Evolutionary conservation across 2,329 filamentous ascomycete genomes (phyloP).

Genomic region (Rhinocladiella similis): DNA sequence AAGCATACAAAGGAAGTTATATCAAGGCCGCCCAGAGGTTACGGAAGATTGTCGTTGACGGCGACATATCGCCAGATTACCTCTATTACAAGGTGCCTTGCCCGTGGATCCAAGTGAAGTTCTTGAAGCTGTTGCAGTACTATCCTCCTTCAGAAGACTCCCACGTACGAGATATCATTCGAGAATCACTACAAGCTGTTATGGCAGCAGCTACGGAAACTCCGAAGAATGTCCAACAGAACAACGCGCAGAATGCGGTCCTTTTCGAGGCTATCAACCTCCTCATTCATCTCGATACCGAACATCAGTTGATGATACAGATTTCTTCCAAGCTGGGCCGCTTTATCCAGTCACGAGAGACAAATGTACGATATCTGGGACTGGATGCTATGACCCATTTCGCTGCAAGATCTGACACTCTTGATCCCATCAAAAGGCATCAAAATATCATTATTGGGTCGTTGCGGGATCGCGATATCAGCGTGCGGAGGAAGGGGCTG

Average conservation of each 20-base stretch:
- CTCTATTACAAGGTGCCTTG: slow-evolving; percentile 99
- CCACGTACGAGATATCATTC: slow-evolving; percentile 86
- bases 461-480: slow-evolving; percentile 92
- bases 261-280: slow-evolving; percentile 98
- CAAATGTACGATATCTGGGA: slow-evolving; percentile 93
- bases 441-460: slow-evolving; percentile 95
- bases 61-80: slow-evolving; percentile 86
- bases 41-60: slow-evolving; percentile 87
- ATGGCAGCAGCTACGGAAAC: slow-evolving; percentile 88
- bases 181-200: slow-evolving; percentile 87
- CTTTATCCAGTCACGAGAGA: slow-evolving; percentile 95
- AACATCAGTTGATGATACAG: slow-evolving; percentile 92
- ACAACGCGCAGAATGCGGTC: slow-evolving; percentile 97
- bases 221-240: slow-evolving; percentile 98
- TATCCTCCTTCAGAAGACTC: slow-evolving; percentile 95
- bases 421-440: slow-evolving; percentile 97
- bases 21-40: slow-evolving; percentile 87
- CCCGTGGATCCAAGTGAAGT: slow-evolving; percentile 96
- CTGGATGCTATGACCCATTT: slow-evolving; percentile 98
- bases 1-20: slow-evolving; percentile 91
- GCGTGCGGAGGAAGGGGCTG: slow-evolving; percentile 90
- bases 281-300: slow-evolving; percentile 95
- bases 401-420: slow-evolving; percentile 85
- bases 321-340: slow-evolving; percentile 88
- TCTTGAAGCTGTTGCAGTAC: slow-evolving; percentile 88